phyloP scores from a whole-genome alignment of 2,329 filamentous ascomycete species.

The Botrytis pseudocinerea region DNA sequence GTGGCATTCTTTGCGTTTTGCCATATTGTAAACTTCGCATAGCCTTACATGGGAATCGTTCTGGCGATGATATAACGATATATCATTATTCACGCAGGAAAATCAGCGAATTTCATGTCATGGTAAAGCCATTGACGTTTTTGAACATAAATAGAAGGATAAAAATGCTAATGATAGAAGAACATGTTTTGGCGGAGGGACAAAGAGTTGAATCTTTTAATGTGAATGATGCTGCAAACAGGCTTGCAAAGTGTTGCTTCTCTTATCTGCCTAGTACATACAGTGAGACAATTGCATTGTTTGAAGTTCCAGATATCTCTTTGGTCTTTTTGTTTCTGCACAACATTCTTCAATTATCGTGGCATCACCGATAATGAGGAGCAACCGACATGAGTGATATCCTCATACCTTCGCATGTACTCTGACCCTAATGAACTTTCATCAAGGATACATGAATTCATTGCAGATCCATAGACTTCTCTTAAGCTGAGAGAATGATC shows the following conservation, averaged over 20 bases:
- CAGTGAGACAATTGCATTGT: background rate
- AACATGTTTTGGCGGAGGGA: background rate
- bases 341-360: background rate
- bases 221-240: conserved; percentile 1
- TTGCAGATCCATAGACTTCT: background rate
- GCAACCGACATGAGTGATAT: background rate
- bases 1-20: background rate
- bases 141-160: background rate
- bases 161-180: background rate
- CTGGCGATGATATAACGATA: background rate
- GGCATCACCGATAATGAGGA: background rate
- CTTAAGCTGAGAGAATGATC: background rate
- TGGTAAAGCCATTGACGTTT: background rate
- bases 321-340: background rate
- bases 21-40: background rate
- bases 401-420: background rate
- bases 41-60: background rate
- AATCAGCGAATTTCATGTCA: background rate
- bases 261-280: background rate
- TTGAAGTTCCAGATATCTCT: background rate
- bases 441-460: background rate
- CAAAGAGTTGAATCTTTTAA: background rate
- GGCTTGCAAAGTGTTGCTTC: background rate
- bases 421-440: background rate
- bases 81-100: background rate